A percentile compares a stretch with the other conserved stretches of the same genome.
Evolutionary conservation across 106 monocot species (phyloP).

Genomic region (Dendrobium chrysotoxum): DNA sequence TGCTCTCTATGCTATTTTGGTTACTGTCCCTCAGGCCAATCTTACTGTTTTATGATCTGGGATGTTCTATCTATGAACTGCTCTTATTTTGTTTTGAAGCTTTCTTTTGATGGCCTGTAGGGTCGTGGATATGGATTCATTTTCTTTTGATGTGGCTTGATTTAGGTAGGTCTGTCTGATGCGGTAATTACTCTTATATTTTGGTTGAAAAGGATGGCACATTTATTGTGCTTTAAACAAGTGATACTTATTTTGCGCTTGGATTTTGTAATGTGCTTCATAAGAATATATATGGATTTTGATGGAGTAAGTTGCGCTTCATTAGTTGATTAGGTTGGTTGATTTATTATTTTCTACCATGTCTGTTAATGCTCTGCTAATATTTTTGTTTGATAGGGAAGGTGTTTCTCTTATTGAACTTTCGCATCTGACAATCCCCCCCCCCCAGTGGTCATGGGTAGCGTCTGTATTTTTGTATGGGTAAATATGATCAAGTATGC

Average conservation of each 20-base stretch:
- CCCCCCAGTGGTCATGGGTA: too few relatives aligned
- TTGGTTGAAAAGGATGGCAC: neutral
- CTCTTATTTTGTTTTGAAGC: neutral
- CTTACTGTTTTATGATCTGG: slow-evolving; percentile 1
- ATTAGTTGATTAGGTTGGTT: neutral
- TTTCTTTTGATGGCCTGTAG: slow-evolving; percentile 4
- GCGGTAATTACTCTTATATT: neutral
- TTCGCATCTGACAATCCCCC: too few relatives aligned
- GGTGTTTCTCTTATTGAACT: neutral
- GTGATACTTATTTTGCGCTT: neutral
- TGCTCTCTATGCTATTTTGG: neutral
- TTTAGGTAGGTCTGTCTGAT: neutral
- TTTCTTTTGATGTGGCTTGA: neutral
- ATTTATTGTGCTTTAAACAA: neutral
- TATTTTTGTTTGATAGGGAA: neutral
- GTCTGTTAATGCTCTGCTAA: neutral
- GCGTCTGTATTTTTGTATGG: neutral
- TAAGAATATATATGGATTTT: neutral
- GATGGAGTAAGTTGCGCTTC: neutral
- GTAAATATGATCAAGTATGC: neutral
- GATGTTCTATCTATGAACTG: neutral
- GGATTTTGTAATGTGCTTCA: neutral
- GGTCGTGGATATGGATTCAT: neutral
- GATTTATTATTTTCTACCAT: neutral
- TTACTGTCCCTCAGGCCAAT: neutral